Percentiles rank a stretch among this genome's conserved stretches.
These are phyloP conservation scores for Elaphomyces granulatus DNA, from an alignment of 495 filamentous ascomycete genomes.

Conservation along the genomic window DNA sequence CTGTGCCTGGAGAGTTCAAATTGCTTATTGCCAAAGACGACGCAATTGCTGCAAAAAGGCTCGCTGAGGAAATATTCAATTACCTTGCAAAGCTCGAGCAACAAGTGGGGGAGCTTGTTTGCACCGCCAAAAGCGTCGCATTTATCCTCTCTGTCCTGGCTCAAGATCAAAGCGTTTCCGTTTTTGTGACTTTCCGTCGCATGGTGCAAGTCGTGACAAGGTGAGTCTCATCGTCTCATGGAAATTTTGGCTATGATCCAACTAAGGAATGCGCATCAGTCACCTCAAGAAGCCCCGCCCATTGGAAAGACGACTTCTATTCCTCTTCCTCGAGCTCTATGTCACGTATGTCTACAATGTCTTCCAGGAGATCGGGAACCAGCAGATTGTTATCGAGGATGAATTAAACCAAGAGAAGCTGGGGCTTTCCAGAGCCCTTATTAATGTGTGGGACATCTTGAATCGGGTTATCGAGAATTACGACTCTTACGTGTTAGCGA, in stretches of 20 bases:
- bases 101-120: constrained; percentile 5
- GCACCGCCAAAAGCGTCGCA: constrained; percentile 1
- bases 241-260: neutral
- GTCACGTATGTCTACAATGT: constrained; percentile 18
- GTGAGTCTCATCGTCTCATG: constrained; percentile 9
- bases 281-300: constrained; percentile 13
- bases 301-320: constrained; percentile 14
- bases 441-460: constrained; percentile 12
- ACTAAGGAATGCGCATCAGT: constrained; percentile 5
- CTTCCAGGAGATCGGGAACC: constrained; percentile 12
- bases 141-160: constrained; percentile 5
- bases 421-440: constrained; percentile 7
- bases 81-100: constrained; percentile 10
- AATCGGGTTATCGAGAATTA: constrained; percentile 12
- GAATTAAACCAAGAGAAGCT: constrained; percentile 5
- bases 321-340: constrained; percentile 14
- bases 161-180: neutral
- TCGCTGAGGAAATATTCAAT: constrained; percentile 6
- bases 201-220: constrained; percentile 10
- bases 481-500: constrained; percentile 3
- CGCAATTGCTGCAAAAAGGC: constrained; percentile 1
- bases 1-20: neutral
- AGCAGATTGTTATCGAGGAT: constrained; percentile 7
- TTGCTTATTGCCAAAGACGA: constrained; percentile 7
- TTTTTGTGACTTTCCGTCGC: constrained; percentile 7